Evolutionary conservation across 208 protist species (phyloP), one percentile per base, ranked within the genome.

Genomic region (Willaertia magna): DNA sequence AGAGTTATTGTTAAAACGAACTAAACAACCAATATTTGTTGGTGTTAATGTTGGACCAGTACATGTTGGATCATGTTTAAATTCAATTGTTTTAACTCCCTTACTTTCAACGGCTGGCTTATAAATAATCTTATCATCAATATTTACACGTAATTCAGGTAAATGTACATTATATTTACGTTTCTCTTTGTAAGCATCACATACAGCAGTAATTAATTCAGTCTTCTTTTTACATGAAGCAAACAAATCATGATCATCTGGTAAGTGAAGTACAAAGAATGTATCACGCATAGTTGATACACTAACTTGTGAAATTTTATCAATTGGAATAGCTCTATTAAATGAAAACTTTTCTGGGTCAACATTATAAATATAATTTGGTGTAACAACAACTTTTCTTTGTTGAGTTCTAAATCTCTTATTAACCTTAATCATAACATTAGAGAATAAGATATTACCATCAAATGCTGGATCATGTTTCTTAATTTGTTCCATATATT

Each of bases 41-140:
- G 46, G 78, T 39, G 18, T 30, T 2, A 83, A n/a, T 7, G 43
- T 52, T 48, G 46, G 26, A 30, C 22, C n/a, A 14, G 22, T 49
- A 2, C 39, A 18, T 0, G 43, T 55, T 39, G n/a, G n/a, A 83
- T 83, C 78, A 12, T 83, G 34, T 55, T 55, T 30, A 26, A 83
- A 83, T 55, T 83, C 78, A 83, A 83, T 55, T 4, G 78, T 83
- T 22, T 42, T 49, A 34, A 83, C 43, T 43, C 78, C 78, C 7
- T 39, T 55, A 11, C 14, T n/a, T 0, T 42, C 34, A 22, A 26
- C 20, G 30, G 4, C 30, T 67, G 55, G 55, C 43, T 20, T 55
- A 26, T 83, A 83, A 18, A 83, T 11, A 12, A 55, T 22, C 20
- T 83, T 83, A 40, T 83, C 46, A 34, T 83, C 78, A 12, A 83